Conservation (phyloP, 495 filamentous ascomycete species). For the Thozetella sp. region DNA sequence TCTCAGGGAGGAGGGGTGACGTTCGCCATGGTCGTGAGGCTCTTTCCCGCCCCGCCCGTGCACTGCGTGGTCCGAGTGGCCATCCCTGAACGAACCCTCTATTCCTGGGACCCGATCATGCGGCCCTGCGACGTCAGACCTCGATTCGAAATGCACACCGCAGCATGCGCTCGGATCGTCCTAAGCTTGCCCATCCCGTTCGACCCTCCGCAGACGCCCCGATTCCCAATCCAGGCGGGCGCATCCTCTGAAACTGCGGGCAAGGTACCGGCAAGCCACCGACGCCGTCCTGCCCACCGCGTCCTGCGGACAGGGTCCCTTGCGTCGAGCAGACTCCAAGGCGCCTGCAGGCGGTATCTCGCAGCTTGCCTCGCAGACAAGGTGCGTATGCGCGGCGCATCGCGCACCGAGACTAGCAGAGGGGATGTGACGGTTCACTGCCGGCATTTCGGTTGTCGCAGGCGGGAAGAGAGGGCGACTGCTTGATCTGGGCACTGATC, state of each 20-base stretch:
- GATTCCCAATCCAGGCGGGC: constrained; percentile 9
- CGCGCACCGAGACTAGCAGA: no score
- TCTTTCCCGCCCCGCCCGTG: constrained; percentile 19
- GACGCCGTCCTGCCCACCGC: no score
- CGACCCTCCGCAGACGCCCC: constrained; percentile 21
- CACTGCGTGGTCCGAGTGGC: constrained; percentile 13
- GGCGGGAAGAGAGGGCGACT: no score
- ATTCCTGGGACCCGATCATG: constrained; percentile 26
- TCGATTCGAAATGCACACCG: constrained; percentile 25
- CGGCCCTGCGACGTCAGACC: constrained; percentile 27
- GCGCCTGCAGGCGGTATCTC: no score
- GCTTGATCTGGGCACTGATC: no score
- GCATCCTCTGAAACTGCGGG: background rate
- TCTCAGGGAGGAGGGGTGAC: constrained; percentile 12
- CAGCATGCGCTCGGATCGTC: constrained; percentile 24
- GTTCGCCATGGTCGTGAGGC: constrained; percentile 22
- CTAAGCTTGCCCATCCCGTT: constrained; percentile 7
- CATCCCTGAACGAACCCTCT: constrained; percentile 14
- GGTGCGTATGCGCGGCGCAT: no score
- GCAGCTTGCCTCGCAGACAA: no score
- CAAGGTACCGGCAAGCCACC: background rate
- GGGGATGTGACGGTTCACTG: no score
- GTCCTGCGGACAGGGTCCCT: no score
- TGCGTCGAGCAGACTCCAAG: no score
- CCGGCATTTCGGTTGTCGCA: no score